Evolutionary conservation across 345 rosid genomes (phyloP).

Genomic region (Durio zibethinus): DNA sequence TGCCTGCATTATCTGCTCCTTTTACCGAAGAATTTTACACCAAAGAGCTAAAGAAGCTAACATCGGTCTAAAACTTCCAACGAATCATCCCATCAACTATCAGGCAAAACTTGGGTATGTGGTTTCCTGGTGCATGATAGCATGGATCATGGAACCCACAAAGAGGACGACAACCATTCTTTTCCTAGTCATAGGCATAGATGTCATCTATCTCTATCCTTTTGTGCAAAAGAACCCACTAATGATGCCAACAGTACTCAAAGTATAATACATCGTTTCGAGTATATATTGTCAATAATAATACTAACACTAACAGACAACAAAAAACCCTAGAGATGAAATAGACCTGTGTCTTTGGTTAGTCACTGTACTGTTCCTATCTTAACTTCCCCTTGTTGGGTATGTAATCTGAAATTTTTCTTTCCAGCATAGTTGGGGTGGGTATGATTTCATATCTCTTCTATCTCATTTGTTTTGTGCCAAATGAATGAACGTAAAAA

Average conservation of each 20-base stretch:
- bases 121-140: slow-evolving; percentile 17
- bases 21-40: slow-evolving; percentile 12
- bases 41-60: slow-evolving; percentile 10
- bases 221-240: slow-evolving; percentile 19
- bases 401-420: slow-evolving; percentile 9
- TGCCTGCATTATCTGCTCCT: slow-evolving; percentile 21
- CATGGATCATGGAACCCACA: slow-evolving; percentile 11
- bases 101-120: slow-evolving; percentile 15
- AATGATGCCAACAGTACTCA: slow-evolving; percentile 19
- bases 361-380: neutral
- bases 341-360: slow-evolving; percentile 20
- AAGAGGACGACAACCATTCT: slow-evolving; percentile 20
- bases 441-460: slow-evolving; percentile 13
- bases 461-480: neutral
- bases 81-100: slow-evolving; percentile 16
- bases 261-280: slow-evolving; percentile 23
- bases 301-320: slow-evolving; percentile 18
- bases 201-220: slow-evolving; percentile 21
- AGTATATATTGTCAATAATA: slow-evolving; percentile 11
- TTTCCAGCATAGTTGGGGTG: neutral
- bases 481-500: neutral
- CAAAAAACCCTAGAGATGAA: slow-evolving; percentile 42
- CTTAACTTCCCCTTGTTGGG: slow-evolving; percentile 2
- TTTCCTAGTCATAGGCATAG: slow-evolving; percentile 26
- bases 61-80: slow-evolving; percentile 13